A percentile compares a stretch with the other conserved stretches of the same genome.
These are phyloP conservation scores for Ceratocystis smalleyi DNA, from an alignment of 2,329 filamentous ascomycete species.

Conservation along the genomic window DNA sequence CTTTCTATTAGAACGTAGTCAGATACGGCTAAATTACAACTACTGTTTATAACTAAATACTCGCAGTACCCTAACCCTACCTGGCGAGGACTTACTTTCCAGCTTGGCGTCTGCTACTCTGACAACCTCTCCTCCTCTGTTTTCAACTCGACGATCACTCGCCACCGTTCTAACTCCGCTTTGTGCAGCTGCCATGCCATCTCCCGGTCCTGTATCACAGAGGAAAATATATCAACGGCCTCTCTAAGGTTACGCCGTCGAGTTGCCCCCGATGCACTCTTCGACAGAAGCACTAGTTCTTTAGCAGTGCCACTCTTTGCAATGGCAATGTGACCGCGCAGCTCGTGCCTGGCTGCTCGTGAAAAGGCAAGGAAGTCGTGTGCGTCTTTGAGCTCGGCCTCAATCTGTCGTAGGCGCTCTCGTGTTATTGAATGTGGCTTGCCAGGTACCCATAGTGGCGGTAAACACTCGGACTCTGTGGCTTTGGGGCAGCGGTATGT, in stretches of 20 bases:
- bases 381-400: background rate
- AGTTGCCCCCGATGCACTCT: conserved; percentile 6
- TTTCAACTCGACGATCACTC: background rate
- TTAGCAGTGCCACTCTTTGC: background rate
- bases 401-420: conserved; percentile 2
- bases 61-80: background rate
- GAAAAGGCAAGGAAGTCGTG: conserved; percentile 5
- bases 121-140: conserved; percentile 1
- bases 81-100: background rate
- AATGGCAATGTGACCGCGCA: conserved; percentile 3
- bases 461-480: background rate
- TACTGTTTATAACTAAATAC: background rate
- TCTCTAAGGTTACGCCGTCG: conserved; percentile 4
- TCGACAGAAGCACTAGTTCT: background rate
- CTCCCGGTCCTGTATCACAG: conserved; percentile 1
- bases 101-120: background rate
- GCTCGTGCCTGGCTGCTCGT: background rate
- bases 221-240: conserved; percentile 4
- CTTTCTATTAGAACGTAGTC: background rate
- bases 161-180: background rate
- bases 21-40: background rate
- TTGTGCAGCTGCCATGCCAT: background rate
- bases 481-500: background rate
- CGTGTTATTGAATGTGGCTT: background rate
- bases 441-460: background rate